Percentiles rank a stretch among this genome's conserved stretches.
These are phyloP conservation scores for Annona squamosa DNA, from an alignment of 164 flowering plant genomes.

Conservation along the genomic window DNA sequence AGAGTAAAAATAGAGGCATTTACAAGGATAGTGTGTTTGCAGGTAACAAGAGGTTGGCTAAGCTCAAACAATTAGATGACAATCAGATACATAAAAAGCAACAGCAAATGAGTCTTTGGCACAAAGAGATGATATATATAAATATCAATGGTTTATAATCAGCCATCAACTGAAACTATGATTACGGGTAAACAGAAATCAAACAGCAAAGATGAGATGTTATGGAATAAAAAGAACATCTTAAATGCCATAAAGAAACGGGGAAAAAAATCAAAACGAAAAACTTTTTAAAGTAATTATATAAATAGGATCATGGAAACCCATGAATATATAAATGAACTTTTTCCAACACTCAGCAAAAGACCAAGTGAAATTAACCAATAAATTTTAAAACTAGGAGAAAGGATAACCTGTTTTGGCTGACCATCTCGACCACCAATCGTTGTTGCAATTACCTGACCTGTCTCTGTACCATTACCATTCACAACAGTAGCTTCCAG, in stretches of 20 bases:
- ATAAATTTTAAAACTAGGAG: background rate
- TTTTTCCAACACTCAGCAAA: no score
- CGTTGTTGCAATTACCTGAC: slow-evolving; percentile 60
- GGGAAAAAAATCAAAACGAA: no score
- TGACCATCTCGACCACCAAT: slow-evolving; percentile 78
- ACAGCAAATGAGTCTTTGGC: background rate
- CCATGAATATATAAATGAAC: no score
- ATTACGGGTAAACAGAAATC: background rate
- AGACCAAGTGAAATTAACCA: no score
- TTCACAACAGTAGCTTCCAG: slow-evolving; percentile 53
- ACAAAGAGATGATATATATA: background rate
- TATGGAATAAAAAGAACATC: background rate
- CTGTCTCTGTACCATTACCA: slow-evolving; percentile 79
- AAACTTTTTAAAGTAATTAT: no score
- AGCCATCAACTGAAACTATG: background rate
- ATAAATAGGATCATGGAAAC: no score
- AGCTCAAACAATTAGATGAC: background rate
- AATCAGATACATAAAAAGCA: background rate
- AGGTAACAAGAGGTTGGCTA: background rate
- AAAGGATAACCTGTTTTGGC: slow-evolving; percentile 57
- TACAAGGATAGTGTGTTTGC: background rate
- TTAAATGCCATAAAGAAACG: background rate
- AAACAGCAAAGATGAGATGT: background rate
- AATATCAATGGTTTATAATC: background rate
- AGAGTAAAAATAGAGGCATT: background rate